A percentile compares a stretch with the other conserved stretches of the same genome.
Conservation (phyloP, 352 stramenopile genomes). For the Plasmopara muralis region DNA sequence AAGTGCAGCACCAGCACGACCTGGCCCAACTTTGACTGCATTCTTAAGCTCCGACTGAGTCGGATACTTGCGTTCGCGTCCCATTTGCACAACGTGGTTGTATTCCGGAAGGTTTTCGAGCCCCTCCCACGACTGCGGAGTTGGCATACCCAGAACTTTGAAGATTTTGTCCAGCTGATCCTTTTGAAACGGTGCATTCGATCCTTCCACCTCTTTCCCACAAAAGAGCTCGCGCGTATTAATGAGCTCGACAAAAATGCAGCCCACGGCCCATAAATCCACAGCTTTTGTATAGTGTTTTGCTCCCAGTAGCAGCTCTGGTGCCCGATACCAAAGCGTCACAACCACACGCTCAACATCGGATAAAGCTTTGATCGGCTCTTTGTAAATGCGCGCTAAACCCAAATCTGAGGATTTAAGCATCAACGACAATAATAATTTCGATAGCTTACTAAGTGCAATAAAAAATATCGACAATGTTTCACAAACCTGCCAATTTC, state of each 20-base stretch:
- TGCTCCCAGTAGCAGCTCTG: constrained; percentile 90
- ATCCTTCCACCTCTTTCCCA: constrained; percentile 82
- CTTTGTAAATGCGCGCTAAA: constrained; percentile 82
- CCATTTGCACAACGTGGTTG: constrained; percentile 78
- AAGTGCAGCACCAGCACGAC: constrained; percentile 59
- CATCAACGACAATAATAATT: background rate
- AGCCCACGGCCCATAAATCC: constrained; percentile 95
- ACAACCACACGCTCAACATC: constrained; percentile 91
- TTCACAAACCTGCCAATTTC: constrained; percentile 50
- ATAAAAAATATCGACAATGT: background rate
- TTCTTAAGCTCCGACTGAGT: constrained; percentile 79
- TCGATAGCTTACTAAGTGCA: background rate
- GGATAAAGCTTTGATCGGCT: constrained; percentile 83
- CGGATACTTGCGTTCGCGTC: constrained; percentile 78
- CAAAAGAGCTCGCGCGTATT: constrained; percentile 84
- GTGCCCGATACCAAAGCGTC: constrained; percentile 94
- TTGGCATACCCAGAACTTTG: constrained; percentile 85
- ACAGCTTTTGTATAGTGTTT: constrained; percentile 92
- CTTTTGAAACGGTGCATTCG: constrained; percentile 86
- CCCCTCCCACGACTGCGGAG: constrained; percentile 74
- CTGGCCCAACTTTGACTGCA: constrained; percentile 75
- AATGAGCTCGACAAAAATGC: constrained; percentile 93
- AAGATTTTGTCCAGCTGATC: constrained; percentile 89
- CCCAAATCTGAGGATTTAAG: constrained; percentile 55
- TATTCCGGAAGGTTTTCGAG: constrained; percentile 82